Evolutionary conservation across 1,284 basidiomycete genomes (phyloP).

Genomic region (Fistulinella cinereoalba): DNA sequence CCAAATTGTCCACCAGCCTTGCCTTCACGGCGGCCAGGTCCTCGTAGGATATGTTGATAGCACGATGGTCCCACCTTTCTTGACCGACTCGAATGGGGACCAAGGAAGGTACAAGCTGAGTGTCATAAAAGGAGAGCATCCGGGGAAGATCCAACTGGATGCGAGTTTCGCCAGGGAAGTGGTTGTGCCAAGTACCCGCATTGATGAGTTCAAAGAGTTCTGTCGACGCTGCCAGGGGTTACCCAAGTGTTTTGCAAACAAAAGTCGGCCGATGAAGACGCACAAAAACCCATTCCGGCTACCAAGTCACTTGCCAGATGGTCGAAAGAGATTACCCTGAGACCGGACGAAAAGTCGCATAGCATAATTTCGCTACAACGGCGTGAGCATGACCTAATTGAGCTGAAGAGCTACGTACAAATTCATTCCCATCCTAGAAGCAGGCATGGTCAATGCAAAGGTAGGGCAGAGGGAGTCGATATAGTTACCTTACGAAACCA

Average conservation of each 20-base stretch:
- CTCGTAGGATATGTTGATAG: no score
- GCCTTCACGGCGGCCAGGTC: constrained; percentile 12
- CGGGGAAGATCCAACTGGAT: constrained; percentile 32
- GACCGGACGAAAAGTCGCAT: constrained; percentile 36
- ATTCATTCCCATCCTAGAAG: constrained; percentile 14
- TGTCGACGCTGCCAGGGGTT: neutral
- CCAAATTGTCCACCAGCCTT: constrained; percentile 25
- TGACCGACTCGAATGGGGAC: no score
- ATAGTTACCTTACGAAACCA: constrained; percentile 26
- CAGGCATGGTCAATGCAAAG: neutral
- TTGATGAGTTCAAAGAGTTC: constrained; percentile 15
- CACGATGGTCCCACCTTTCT: no score
- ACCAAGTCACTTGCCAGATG: constrained; percentile 15
- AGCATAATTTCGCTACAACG: constrained; percentile 45
- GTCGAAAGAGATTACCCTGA: constrained; percentile 37
- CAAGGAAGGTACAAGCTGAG: no score
- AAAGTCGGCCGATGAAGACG: neutral
- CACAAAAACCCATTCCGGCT: neutral
- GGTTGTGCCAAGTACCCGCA: constrained; percentile 36
- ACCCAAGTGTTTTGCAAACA: neutral
- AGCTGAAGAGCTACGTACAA: constrained; percentile 36
- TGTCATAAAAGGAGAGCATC: constrained; percentile 35
- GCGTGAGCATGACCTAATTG: neutral
- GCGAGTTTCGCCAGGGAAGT: constrained; percentile 36
- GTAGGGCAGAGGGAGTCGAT: no score